Evolutionary conservation across 495 filamentous ascomycete species (phyloP), one percentile per base, ranked within the genome.

Genomic region (Penicillium malachiteum): DNA sequence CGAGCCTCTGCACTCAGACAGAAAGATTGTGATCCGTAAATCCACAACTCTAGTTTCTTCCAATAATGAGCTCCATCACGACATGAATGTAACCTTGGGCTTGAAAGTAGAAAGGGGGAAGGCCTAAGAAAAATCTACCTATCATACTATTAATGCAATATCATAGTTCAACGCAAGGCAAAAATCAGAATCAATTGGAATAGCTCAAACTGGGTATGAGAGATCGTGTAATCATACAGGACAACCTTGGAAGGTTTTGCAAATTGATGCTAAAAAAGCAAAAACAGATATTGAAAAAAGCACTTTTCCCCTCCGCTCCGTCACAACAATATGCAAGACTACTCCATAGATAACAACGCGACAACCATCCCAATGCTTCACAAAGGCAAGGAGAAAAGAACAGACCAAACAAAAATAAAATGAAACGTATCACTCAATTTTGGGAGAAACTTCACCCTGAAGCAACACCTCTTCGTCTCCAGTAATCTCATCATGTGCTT

Each of bases 401-500:
- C 21, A 13, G 18, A n/a, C 21, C 12, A 34, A 12, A 30, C 0
- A n/a, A 18, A 18, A 12, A 13, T 45, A 8, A 37, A n/a, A 31
- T 38, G 8, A 1, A 35, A 31, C n/a, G 30, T 44, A 26, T 44
- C 39, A 52, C 5, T n/a, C 50, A 35, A 14, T 44, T 3, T 52
- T 8, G 14, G 21, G 30, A 10, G n/a, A 16, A 18, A 44, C 40
- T 32, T 10, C 16, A 33, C 33, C 16, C 13, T 49, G n/a, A 1
- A 13, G 11, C 14, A 14, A 14, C 18, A 9, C 48, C 33, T 32
- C 37, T 34, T 40, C 52, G 2, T 40, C 40, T 10, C 13, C 32
- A 9, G 35, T 32, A 21, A 41, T 38, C 12, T 58, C 55, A 46
- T 58, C 59, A 41, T 57, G 47, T 35, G 42, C 40, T 32, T 53